Conservation (phyloP, 257 asterid species). For the Anisodus acutangulus region DNA sequence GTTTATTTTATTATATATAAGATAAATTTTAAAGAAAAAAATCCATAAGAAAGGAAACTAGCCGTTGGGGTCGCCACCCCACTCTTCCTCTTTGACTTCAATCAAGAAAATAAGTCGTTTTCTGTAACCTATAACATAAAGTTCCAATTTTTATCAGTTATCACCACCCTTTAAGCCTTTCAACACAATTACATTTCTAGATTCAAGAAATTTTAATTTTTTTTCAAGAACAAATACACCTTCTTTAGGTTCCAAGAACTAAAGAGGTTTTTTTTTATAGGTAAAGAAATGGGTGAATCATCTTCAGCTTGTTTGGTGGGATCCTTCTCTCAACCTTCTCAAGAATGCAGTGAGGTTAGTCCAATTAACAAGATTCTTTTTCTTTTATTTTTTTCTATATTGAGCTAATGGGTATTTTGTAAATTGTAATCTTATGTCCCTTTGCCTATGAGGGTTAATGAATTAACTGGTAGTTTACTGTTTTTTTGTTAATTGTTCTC, state of each 20-base stretch:
- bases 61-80: slow-evolving; percentile 35
- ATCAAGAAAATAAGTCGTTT: not conserved
- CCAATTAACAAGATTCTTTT: not conserved
- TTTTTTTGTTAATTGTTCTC: not conserved
- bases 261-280: not conserved
- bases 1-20: too few species aligned
- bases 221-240: not conserved
- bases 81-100: not conserved
- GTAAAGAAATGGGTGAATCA: slow-evolving; percentile 56
- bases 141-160: slow-evolving; percentile 15
- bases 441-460: not conserved
- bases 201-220: not conserved
- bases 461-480: not conserved
- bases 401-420: not conserved
- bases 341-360: slow-evolving; percentile 55
- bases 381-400: not conserved
- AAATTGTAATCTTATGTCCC: not conserved
- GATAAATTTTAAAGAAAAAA: not conserved
- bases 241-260: slow-evolving; percentile 24
- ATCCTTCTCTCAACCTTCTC: slow-evolving; percentile 65
- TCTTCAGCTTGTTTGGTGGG: slow-evolving; percentile 62
- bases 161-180: not conserved
- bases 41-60: slow-evolving; percentile 29
- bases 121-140: not conserved
- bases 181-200: not conserved